Conservation (phyloP, 108 stramenopile species). For the Cyclostephanos invisitatus region DNA sequence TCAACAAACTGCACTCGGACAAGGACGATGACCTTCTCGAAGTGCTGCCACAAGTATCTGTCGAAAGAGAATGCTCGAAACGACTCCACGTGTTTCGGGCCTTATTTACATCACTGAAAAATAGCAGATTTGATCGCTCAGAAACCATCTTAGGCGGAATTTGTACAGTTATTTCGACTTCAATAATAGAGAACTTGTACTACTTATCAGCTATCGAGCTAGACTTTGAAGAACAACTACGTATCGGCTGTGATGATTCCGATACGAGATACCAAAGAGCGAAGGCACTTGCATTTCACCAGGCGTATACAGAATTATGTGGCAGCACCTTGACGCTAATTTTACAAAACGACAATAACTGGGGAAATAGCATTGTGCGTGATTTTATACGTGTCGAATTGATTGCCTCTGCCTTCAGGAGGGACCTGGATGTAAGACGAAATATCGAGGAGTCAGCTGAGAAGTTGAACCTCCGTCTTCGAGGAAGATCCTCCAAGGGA, state of each 20-base stretch:
- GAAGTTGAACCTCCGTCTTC: slow-evolving; percentile 1
- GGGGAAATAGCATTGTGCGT: neutral
- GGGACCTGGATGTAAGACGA: slow-evolving; percentile 13
- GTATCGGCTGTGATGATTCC: slow-evolving; percentile 11
- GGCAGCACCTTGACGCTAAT: slow-evolving; percentile 22
- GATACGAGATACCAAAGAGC: slow-evolving; percentile 26
- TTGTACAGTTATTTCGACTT: neutral
- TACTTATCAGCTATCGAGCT: slow-evolving; percentile 21
- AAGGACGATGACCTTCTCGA: slow-evolving; percentile 8
- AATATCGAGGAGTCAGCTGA: slow-evolving; percentile 22
- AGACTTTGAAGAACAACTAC: slow-evolving; percentile 27
- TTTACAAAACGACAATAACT: slow-evolving; percentile 6
- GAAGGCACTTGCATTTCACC: slow-evolving; percentile 27
- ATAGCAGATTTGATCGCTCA: slow-evolving; percentile 1
- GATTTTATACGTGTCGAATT: slow-evolving; percentile 7
- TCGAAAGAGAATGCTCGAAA: slow-evolving; percentile 41
- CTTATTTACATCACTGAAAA: slow-evolving; percentile 12
- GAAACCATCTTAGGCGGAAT: neutral
- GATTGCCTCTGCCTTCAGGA: slow-evolving; percentile 13
- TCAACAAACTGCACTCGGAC: slow-evolving; percentile 11
- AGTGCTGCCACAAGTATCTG: slow-evolving; percentile 16
- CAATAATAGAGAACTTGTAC: slow-evolving; percentile 30
- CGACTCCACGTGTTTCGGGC: slow-evolving; percentile 19
- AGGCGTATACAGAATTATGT: slow-evolving; percentile 25
- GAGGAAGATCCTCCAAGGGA: slow-evolving; percentile 18